Conservation (phyloP, 495 filamentous ascomycete genomes). For the Penicillium pulvis region DNA sequence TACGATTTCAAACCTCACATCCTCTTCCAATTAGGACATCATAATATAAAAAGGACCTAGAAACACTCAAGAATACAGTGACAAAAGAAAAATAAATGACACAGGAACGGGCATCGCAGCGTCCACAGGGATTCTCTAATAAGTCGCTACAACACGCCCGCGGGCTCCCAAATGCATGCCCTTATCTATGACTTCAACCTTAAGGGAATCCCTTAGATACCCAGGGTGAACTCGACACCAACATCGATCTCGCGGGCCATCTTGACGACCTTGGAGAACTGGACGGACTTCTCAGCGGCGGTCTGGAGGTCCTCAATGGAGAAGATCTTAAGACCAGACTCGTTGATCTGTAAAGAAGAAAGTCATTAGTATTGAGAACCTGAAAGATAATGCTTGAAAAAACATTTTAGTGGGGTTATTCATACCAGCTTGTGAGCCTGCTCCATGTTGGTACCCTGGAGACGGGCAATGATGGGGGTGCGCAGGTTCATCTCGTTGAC, state of each 20-base stretch:
- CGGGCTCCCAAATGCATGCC: slow-evolving; percentile 24
- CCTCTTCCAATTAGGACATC: slow-evolving; percentile 35
- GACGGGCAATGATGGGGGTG: slow-evolving; percentile 92
- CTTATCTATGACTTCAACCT: slow-evolving; percentile 12
- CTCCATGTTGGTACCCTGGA: slow-evolving; percentile 99
- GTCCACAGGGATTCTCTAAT: slow-evolving; percentile 7
- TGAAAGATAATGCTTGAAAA: neutral
- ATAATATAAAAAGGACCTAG: slow-evolving; percentile 30
- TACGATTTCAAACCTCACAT: slow-evolving; percentile 12
- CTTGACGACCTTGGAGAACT: slow-evolving; percentile 99
- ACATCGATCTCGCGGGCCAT: slow-evolving; percentile 98
- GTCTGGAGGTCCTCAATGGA: slow-evolving; percentile 97
- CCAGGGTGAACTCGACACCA: slow-evolving; percentile 94
- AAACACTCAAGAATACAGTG: slow-evolving; percentile 41
- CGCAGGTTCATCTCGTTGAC: slow-evolving; percentile 91
- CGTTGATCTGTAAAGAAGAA: slow-evolving; percentile 69
- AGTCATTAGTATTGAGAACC: neutral
- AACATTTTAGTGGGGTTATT: neutral
- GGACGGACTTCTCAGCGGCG: slow-evolving; percentile 96
- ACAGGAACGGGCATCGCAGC: slow-evolving; percentile 29
- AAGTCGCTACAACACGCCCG: slow-evolving; percentile 10
- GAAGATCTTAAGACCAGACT: slow-evolving; percentile 99
- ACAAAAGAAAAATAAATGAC: slow-evolving; percentile 41
- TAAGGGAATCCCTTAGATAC: slow-evolving; percentile 62
- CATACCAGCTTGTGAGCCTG: slow-evolving; percentile 80